Evolutionary conservation across 805 yeast genomes (phyloP).

Genomic region (Ascoidea rubescens): DNA sequence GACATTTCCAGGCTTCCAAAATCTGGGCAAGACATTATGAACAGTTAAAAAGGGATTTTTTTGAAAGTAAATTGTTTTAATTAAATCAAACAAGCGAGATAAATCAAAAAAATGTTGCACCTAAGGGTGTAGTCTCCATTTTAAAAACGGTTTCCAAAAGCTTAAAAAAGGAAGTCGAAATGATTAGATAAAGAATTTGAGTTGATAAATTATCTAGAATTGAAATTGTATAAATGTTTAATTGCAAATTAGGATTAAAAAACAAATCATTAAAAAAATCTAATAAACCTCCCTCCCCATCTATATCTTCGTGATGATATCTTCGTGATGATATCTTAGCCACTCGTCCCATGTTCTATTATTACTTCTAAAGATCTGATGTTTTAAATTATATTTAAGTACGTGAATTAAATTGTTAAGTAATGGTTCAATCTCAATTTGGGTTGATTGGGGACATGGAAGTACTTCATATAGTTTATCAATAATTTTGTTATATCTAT

Average conservation of each 20-base stretch:
- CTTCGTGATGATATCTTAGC: no score
- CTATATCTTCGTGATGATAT: constrained; percentile 24
- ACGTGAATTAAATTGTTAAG: no score
- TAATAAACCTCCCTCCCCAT: constrained; percentile 46
- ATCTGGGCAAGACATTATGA: constrained; percentile 55
- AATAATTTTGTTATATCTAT: no score
- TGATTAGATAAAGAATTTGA: constrained; percentile 62
- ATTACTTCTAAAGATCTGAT: no score
- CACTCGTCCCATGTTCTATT: no score
- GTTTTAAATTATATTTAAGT: no score
- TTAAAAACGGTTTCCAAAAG: constrained; percentile 56
- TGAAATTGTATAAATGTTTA: constrained; percentile 55
- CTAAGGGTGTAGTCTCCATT: constrained; percentile 51
- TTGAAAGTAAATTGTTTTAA: constrained; percentile 51
- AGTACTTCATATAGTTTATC: no score
- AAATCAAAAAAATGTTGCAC: constrained; percentile 44
- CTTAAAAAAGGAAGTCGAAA: constrained; percentile 64
- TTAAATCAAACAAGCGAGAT: constrained; percentile 71
- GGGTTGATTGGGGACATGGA: no score
- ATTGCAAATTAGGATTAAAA: constrained; percentile 47
- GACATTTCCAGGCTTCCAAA: constrained; percentile 49
- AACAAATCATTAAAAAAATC: constrained; percentile 41
- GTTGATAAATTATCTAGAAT: constrained; percentile 71
- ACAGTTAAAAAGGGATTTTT: constrained; percentile 63
- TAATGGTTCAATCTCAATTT: no score